phyloP scores from a whole-genome alignment of 345 rosid species.

The Eucalyptus marginata region DNA sequence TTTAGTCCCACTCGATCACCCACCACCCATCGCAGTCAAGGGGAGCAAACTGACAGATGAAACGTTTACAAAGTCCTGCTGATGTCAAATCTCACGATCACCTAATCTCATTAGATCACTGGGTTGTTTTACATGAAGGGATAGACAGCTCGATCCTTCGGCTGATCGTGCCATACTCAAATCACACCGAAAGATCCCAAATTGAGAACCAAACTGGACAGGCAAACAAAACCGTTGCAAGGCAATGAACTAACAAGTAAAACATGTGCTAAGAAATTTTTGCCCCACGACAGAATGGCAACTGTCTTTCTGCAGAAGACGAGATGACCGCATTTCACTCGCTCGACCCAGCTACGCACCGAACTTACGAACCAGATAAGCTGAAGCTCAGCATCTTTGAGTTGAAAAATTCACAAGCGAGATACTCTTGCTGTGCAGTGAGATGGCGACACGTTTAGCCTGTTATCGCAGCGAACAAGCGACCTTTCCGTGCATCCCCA shows the following conservation, averaged over 20 bases:
- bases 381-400: neutral
- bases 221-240: neutral
- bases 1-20: neutral
- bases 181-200: neutral
- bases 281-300: neutral
- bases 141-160: neutral
- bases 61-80: neutral
- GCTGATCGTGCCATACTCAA: neutral
- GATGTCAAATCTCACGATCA: neutral
- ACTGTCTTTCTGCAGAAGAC: neutral
- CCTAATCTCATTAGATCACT: neutral
- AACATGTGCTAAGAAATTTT: neutral
- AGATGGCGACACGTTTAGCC: neutral
- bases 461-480: neutral
- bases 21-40: neutral
- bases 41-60: neutral
- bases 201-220: neutral
- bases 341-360: neutral
- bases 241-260: neutral
- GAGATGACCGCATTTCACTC: neutral
- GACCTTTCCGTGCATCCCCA: neutral
- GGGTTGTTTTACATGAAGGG: neutral
- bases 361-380: neutral
- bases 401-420: neutral
- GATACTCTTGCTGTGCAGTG: neutral